A percentile compares a stretch with the other conserved stretches of the same genome.
Conservation (phyloP, 2,329 filamentous ascomycete species). For the Dactylellina cionopaga region DNA sequence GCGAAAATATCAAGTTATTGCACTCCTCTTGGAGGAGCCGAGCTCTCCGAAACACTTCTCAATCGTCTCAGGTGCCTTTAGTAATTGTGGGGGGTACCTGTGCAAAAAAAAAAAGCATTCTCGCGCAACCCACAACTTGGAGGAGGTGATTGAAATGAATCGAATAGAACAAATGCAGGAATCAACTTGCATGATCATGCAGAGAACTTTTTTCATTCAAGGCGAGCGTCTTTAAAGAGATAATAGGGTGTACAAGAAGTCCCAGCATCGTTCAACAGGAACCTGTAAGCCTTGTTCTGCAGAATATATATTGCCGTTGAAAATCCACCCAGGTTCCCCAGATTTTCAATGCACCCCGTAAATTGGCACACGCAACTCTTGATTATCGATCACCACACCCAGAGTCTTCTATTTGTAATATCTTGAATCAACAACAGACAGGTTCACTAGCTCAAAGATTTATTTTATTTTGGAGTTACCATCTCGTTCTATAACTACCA, state of each 20-base stretch:
- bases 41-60: slow-evolving; percentile 36
- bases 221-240: slow-evolving; percentile 30
- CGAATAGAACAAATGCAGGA: slow-evolving; percentile 10
- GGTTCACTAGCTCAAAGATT: background rate
- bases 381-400: background rate
- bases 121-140: background rate
- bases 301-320: slow-evolving; percentile 23
- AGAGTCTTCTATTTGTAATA: background rate
- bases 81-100: slow-evolving; percentile 47
- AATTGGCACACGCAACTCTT: slow-evolving; percentile 19
- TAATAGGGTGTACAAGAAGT: slow-evolving; percentile 13
- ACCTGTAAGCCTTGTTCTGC: background rate
- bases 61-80: slow-evolving; percentile 9
- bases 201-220: slow-evolving; percentile 14
- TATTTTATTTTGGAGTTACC: too few relatives aligned
- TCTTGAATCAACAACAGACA: background rate
- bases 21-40: background rate
- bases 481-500: background rate
- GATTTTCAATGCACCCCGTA: slow-evolving; percentile 50
- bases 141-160: background rate
- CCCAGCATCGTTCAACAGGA: background rate
- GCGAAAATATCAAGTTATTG: background rate
- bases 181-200: slow-evolving; percentile 32
- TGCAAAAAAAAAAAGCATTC: too few relatives aligned
- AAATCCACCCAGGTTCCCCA: slow-evolving; percentile 41